Evolutionary conservation across 169 alveolate genomes (phyloP), one percentile per base, ranked within the genome.

Genomic region (Plasmodium fragile): DNA sequence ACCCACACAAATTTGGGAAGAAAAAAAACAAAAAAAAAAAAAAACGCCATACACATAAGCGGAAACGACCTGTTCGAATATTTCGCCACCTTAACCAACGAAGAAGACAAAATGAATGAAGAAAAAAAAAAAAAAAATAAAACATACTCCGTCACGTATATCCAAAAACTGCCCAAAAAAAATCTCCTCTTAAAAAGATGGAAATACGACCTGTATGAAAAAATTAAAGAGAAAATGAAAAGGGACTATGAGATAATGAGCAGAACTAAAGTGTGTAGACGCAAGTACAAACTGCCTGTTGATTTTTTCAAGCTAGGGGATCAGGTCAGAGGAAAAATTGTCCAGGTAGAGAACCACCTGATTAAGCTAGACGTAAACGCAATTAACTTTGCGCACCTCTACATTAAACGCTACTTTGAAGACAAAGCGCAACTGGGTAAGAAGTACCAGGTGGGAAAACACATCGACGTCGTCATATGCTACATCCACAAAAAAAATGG

Each of bases 191-290:
- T 87, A 78, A 87, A 79, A 87, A 55, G 89, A 65, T 87, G 93
- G 93, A 87, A 87, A 78, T 87, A 87, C 49, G 93, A 87, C 49
- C 43, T 87, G 81, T 87, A 77, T 78, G 93, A 87, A 55, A 87
- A 87, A 39, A 87, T 87, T 8, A 87, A 87, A 87, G 90, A 87
- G 28, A 87, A 87, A 77, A 87, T 87, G 84, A 87, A 87, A 75
- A 36, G 49, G 2, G 93, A 87, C 41, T 73, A 75, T 7, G 90
- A 87, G 49, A 13, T 79, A n/a, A 59, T 59, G 28, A 87, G 45
- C 28, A 87, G 22, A 78, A 77, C 93, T 6, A 52, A 78, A 34
- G 34, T 87, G 32, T 87, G 90, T 78, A 49, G 25, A 87, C 25
- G 70, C 81, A 87, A 53, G 49, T 87, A 45, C 32, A 87, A 87